Evolutionary conservation across 176 grass and related monocot genomes (phyloP).

Genomic region (Pharus latifolius): DNA sequence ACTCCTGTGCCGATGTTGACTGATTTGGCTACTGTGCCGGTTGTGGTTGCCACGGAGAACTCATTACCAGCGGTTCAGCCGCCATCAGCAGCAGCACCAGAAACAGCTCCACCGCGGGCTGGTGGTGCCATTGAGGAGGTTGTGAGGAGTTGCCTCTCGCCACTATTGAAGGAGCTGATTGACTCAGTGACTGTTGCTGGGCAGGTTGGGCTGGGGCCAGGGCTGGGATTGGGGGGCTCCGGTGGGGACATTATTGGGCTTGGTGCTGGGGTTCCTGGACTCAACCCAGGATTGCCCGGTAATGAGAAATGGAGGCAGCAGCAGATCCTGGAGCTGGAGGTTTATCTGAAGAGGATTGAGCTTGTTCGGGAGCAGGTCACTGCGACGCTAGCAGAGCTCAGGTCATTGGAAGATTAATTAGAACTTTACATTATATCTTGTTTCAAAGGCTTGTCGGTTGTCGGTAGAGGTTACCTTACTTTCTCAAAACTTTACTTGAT

Average conservation of each 20-base stretch:
- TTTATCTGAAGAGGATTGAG: conserved; percentile 74
- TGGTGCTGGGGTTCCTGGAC: background rate
- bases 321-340: conserved; percentile 77
- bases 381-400: conserved; percentile 44
- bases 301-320: conserved; percentile 78
- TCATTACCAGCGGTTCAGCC: conserved; percentile 1
- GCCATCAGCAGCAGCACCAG: background rate
- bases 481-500: background rate
- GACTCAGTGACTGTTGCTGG: conserved; percentile 26
- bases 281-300: background rate
- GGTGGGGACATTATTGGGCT: conserved; percentile 16
- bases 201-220: conserved; percentile 25
- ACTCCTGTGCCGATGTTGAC: background rate
- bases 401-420: conserved; percentile 30
- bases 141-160: conserved; percentile 44
- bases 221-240: conserved; percentile 18
- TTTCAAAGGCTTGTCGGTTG: background rate
- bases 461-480: background rate
- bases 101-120: background rate
- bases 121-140: conserved; percentile 40
- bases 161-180: conserved; percentile 70
- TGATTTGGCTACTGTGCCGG: background rate
- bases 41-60: conserved; percentile 25
- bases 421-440: background rate
- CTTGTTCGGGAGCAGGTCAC: conserved; percentile 62